phyloP scores from a whole-genome alignment of 164 flowering plant genomes.

The Buxus sempervirens region DNA sequence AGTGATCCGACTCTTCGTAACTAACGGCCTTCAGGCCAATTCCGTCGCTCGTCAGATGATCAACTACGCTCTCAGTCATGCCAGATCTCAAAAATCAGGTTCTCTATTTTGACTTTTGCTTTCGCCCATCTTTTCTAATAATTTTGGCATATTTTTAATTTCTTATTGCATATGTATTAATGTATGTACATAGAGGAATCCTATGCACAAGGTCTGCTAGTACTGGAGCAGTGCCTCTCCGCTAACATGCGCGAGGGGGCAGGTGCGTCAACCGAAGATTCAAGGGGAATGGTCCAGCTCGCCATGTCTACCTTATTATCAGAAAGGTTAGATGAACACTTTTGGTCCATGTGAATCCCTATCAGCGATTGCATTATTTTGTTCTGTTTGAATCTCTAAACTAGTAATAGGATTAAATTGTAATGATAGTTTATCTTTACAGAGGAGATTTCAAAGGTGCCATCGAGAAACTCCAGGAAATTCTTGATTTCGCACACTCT shows the following conservation, averaged over 20 bases:
- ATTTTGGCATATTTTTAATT: not conserved
- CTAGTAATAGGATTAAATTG: not conserved
- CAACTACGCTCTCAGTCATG: conserved; percentile 62
- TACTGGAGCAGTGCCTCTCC: conserved; percentile 77
- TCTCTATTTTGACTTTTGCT: not conserved
- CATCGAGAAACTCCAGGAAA: conserved; percentile 45
- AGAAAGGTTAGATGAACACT: conserved; percentile 49
- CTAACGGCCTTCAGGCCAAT: conserved; percentile 22
- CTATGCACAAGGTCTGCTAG: conserved; percentile 56
- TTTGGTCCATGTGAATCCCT: not conserved
- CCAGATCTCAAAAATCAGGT: conserved; percentile 75
- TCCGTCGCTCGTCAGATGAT: conserved; percentile 73
- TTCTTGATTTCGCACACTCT: conserved; percentile 38
- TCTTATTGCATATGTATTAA: not conserved
- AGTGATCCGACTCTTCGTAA: conserved; percentile 21
- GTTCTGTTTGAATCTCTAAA: conserved; percentile 5
- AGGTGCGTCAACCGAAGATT: conserved; percentile 21
- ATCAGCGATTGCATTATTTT: not conserved
- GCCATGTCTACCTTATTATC: conserved; percentile 70
- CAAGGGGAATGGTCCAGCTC: conserved; percentile 55
- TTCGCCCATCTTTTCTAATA: not conserved
- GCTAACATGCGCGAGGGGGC: conserved; percentile 40
- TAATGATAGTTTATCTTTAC: not conserved
- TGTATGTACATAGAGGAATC: conserved; percentile 63
- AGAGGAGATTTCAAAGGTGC: conserved; percentile 67